These are phyloP conservation scores for Yarrowia divulgata DNA, from an alignment of 805 yeast species.

Conservation along the genomic window DNA sequence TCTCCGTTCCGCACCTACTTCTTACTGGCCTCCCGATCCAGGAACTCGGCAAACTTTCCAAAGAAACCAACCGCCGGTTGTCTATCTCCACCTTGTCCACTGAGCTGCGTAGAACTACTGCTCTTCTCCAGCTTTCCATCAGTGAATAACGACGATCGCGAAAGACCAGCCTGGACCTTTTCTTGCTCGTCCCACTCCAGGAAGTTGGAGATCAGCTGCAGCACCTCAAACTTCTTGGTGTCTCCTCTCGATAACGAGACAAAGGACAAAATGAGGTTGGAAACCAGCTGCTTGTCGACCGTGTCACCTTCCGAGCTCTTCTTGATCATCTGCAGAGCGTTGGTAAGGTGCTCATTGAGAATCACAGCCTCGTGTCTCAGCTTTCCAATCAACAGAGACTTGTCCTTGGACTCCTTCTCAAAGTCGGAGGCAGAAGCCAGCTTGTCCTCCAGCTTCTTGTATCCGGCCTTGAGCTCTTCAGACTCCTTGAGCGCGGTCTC, in stretches of 20 bases:
- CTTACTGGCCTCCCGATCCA: constrained; percentile 47
- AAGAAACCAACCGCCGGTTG: constrained; percentile 49
- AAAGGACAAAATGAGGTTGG: constrained; percentile 85
- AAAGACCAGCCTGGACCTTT: constrained; percentile 49
- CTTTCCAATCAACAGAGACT: constrained; percentile 83
- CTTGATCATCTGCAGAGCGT: constrained; percentile 84
- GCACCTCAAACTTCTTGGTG: constrained; percentile 90
- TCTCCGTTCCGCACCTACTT: background rate
- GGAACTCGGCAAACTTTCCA: constrained; percentile 52
- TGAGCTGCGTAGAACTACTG: constrained; percentile 16
- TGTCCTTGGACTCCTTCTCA: constrained; percentile 67
- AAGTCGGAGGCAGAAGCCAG: constrained; percentile 51
- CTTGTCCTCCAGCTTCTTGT: constrained; percentile 50
- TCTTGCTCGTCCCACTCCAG: constrained; percentile 83
- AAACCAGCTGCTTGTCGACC: constrained; percentile 86
- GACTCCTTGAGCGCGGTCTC: constrained; percentile 44
- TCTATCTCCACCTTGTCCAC: constrained; percentile 9
- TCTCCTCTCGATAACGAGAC: constrained; percentile 90
- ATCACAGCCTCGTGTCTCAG: constrained; percentile 93
- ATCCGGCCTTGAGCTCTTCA: constrained; percentile 36
- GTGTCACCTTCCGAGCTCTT: constrained; percentile 75
- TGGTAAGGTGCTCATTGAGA: constrained; percentile 92
- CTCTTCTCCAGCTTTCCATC: constrained; percentile 35
- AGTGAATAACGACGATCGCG: constrained; percentile 41
- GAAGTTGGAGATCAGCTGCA: constrained; percentile 80